Evolutionary conservation across 352 stramenopile species (phyloP).

Genomic region (Phytopythium mirpurense): DNA sequence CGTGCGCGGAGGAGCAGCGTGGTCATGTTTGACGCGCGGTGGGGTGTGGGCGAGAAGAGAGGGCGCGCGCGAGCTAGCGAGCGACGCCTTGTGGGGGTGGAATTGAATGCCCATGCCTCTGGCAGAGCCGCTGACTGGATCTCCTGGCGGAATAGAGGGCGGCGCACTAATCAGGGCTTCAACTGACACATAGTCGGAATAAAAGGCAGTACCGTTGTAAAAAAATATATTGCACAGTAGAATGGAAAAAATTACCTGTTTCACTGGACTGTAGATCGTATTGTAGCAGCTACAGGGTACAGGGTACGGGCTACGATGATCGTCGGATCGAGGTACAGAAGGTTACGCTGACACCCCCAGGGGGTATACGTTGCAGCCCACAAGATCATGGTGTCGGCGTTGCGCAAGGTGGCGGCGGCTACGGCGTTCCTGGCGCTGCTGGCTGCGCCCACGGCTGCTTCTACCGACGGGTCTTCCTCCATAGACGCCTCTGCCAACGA

Average conservation of each 20-base stretch:
- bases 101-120: not conserved
- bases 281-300: no score
- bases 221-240: no score
- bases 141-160: not conserved
- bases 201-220: no score
- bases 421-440: conserved; percentile 1
- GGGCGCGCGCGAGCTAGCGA: not conserved
- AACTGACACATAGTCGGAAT: not conserved
- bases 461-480: no score
- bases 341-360: no score
- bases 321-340: no score
- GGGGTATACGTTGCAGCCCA: no score
- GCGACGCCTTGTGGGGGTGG: not conserved
- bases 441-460: not conserved
- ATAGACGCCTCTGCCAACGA: not conserved
- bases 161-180: conserved; percentile 1
- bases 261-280: no score
- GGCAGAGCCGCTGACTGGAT: not conserved
- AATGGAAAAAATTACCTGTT: no score
- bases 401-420: not conserved
- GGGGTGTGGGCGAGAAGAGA: not conserved
- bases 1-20: not conserved
- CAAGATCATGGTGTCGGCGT: not conserved
- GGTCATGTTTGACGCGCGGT: not conserved
- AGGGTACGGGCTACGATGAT: no score